These are phyloP conservation scores for Saturnispora saitoi DNA, from an alignment of 805 yeast genomes.

Conservation along the genomic window DNA sequence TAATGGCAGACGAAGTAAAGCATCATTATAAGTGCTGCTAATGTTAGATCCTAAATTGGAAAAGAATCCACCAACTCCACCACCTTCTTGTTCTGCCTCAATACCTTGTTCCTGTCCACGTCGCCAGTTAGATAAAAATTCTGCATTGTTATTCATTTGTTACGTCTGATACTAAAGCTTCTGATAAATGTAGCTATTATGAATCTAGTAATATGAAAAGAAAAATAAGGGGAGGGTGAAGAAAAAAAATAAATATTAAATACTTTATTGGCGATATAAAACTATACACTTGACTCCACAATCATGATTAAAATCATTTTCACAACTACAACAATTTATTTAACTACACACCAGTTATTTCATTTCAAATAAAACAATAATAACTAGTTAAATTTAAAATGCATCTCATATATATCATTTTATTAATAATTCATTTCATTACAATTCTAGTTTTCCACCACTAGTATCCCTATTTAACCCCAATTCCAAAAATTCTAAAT, in stretches of 20 bases:
- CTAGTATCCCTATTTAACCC: not conserved
- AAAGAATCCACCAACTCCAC: constrained; percentile 9
- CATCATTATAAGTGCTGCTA: constrained; percentile 16
- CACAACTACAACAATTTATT: too few relatives aligned
- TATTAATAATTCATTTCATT: not conserved
- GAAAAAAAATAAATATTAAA: too few relatives aligned
- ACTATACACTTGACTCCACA: too few relatives aligned
- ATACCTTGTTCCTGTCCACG: constrained; percentile 6
- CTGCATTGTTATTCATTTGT: constrained; percentile 17
- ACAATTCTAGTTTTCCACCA: not conserved
- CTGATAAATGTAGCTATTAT: not conserved
- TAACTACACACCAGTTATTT: too few relatives aligned
- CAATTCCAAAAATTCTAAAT: constrained; percentile 7
- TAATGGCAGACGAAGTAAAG: constrained; percentile 52
- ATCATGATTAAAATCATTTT: too few relatives aligned
- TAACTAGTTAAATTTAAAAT: too few relatives aligned
- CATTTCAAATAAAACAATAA: too few relatives aligned
- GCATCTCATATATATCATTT: not conserved
- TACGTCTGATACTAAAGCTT: not conserved
- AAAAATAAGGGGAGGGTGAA: too few relatives aligned
- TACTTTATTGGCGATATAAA: too few relatives aligned
- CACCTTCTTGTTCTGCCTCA: constrained; percentile 2
- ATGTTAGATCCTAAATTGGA: constrained; percentile 13
- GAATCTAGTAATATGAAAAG: not conserved
- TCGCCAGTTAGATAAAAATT: constrained; percentile 25